Percentiles rank a stretch among this genome's conserved stretches.
Evolutionary conservation across 371 early-diverging fungal species (phyloP).

Genomic region (Actinomortierella ambigua): DNA sequence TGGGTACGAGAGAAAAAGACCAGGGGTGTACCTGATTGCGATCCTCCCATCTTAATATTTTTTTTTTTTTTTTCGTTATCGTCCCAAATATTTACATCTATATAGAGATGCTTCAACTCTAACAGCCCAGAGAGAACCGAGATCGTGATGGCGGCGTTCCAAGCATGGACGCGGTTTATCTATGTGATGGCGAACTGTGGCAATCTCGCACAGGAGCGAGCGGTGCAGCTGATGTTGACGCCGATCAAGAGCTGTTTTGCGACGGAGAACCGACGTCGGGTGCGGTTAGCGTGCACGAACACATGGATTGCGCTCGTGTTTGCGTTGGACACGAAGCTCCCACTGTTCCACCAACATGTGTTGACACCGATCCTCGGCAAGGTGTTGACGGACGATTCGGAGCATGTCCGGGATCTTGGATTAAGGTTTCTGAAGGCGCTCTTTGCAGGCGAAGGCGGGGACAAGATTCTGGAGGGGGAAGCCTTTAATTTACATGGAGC

Average conservation of each 20-base stretch:
- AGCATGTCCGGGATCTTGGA: slow-evolving; percentile 28
- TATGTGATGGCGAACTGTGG: slow-evolving; percentile 36
- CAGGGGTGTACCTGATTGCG: no score
- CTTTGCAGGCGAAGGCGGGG: slow-evolving; percentile 2
- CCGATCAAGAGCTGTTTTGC: slow-evolving; percentile 26
- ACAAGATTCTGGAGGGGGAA: no score
- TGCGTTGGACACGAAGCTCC: slow-evolving; percentile 24
- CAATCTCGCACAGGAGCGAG: slow-evolving; percentile 19
- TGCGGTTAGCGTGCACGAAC: slow-evolving; percentile 28
- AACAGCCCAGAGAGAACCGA: slow-evolving; percentile 10
- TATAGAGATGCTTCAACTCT: slow-evolving; percentile 24
- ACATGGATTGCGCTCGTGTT: slow-evolving; percentile 35
- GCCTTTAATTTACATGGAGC: no score
- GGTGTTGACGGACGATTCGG: slow-evolving; percentile 20
- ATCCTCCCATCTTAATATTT: not conserved
- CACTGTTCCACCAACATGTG: slow-evolving; percentile 18
- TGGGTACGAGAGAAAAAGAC: no score
- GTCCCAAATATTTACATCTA: not conserved
- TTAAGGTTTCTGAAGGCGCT: slow-evolving; percentile 17
- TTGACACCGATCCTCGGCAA: slow-evolving; percentile 18
- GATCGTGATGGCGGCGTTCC: slow-evolving; percentile 32
- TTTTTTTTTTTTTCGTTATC: no score
- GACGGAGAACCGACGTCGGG: slow-evolving; percentile 20
- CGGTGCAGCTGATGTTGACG: slow-evolving; percentile 17
- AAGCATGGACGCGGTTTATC: slow-evolving; percentile 42